Base-by-base conservation (phyloP, 495 filamentous ascomycete genomes). In the Ramalina peruviana region DNA sequence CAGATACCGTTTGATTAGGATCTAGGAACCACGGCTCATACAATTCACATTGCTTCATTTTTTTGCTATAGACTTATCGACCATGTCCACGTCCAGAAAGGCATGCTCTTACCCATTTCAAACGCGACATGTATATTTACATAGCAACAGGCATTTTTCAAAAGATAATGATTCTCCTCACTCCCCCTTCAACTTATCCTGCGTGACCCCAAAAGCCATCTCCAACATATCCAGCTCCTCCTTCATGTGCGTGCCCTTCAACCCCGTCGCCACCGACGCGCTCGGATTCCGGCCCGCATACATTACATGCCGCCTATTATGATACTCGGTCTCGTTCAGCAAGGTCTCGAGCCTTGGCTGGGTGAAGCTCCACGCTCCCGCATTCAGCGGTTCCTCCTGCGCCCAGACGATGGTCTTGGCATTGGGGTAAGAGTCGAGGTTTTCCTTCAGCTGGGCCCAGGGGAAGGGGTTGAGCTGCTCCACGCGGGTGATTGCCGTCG, bases 401-500 rank as follows among this genome's bases (percentile, higher is more conserved):
- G 73, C 77, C 87, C 88, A 98, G 51, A 97, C 86, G 52, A 98
- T 90, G 54, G 88, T 85, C 73, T 94, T 83, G 62, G 92, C 87
- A 64, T 97, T 97, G 65, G 88, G 84, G 71, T 98, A 98, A 69
- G 67, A 76, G 71, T 98, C 88, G 27, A 98, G 74, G 73, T 96
- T 96, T 64, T 96, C 89, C 67, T 82, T 81, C 40, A 98, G 79
- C 71, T 90, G 86, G 56, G 85, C 82, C 90, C 92, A 98, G 5
- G 92, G 92, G 88, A 98, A 98, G 59, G 92, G 92, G 69, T 97
- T 84, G 26, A 98, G 79, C 72, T 98, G 92, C 72, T 98, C 92
- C 58, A 98, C 80, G 60, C 92, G 88, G 40, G 86, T 93, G 67
- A 98, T 83, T 64, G 87, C 92, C 19, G 87, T 81, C 66, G 94